Conservation (phyloP, 2,329 filamentous ascomycete genomes). For the Chalara sp. region DNA sequence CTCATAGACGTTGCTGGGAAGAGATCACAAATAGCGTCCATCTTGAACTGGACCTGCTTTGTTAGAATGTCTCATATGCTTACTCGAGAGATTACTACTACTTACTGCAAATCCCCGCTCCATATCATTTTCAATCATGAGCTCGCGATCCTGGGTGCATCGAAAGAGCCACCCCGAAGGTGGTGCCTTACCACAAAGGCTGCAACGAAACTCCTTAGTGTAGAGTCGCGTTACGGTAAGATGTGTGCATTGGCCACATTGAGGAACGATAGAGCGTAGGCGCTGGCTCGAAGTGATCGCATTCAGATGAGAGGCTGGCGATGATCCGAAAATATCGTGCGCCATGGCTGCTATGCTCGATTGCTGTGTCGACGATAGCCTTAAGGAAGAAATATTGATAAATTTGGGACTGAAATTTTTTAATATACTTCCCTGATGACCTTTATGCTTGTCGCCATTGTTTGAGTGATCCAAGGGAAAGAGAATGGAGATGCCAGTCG, state of each 20-base stretch:
- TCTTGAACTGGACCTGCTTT: slow-evolving; percentile 9
- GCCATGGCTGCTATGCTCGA: too few species aligned
- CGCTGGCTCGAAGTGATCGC: too few species aligned
- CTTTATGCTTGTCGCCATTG: too few species aligned
- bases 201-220: slow-evolving; percentile 45
- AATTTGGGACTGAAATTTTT: too few species aligned
- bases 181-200: slow-evolving; percentile 47
- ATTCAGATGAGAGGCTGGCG: too few species aligned
- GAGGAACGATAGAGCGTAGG: slow-evolving; percentile 1
- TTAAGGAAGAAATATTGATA: too few species aligned
- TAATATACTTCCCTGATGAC: too few species aligned
- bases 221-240: slow-evolving; percentile 62
- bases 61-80: slow-evolving; percentile 8
- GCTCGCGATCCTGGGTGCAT: slow-evolving; percentile 59
- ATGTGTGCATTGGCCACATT: slow-evolving; percentile 50
- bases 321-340: too few species aligned
- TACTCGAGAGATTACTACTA: not conserved
- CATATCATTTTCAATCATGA: slow-evolving; percentile 32
- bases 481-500: too few species aligned
- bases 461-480: too few species aligned
- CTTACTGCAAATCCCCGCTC: slow-evolving; percentile 24
- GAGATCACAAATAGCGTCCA: slow-evolving; percentile 19
- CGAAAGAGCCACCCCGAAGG: slow-evolving; percentile 66
- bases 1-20: slow-evolving; percentile 10
- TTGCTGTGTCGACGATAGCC: too few species aligned